Evolutionary conservation across 345 rosid genomes (phyloP).

Genomic region (Melaleuca quinquenervia): DNA sequence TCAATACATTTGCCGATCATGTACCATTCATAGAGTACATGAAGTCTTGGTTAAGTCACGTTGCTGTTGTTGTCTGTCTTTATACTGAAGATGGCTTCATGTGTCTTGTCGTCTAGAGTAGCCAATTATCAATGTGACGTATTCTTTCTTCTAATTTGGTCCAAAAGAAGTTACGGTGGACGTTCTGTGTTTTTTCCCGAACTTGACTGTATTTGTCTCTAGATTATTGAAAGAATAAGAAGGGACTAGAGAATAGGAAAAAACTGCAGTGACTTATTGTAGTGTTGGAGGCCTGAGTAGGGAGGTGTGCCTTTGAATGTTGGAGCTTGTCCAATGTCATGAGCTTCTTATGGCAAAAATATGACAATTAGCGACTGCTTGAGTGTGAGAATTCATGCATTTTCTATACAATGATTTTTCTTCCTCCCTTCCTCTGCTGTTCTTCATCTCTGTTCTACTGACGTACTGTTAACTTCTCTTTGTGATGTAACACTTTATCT

Average conservation of each 20-base stretch:
- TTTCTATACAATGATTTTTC: neutral
- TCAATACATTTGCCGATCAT: neutral
- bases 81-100: neutral
- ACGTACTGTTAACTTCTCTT: neutral
- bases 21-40: neutral
- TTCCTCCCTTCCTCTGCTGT: neutral
- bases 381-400: neutral
- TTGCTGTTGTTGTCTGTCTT: neutral
- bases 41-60: neutral
- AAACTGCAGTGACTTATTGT: neutral
- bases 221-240: neutral
- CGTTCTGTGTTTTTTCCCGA: neutral
- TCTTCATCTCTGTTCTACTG: neutral
- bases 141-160: neutral
- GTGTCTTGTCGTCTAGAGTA: neutral
- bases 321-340: neutral
- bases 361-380: neutral
- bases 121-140: neutral
- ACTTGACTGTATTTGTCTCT: neutral
- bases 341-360: neutral
- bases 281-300: neutral
- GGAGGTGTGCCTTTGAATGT: neutral
- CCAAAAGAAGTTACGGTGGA: neutral
- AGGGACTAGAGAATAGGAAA: neutral
- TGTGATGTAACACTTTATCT: neutral